Evolutionary conservation across 2,329 filamentous ascomycete genomes (phyloP).

Genomic region (Colletotrichum tamarilloi): DNA sequence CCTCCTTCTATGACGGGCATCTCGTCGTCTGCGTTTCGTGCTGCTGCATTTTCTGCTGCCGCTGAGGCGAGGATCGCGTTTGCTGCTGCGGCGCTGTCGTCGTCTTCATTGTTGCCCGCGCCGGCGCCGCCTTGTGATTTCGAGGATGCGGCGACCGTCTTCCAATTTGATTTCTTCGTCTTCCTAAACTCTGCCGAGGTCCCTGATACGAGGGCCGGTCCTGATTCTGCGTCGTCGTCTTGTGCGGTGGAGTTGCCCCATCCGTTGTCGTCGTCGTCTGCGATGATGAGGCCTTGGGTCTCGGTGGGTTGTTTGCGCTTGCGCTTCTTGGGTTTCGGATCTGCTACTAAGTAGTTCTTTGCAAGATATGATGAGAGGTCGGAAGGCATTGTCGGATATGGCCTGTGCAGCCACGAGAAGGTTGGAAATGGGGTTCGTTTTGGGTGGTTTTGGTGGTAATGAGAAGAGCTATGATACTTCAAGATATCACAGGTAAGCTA

Average conservation of each 20-base stretch:
- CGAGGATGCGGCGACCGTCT: conserved; percentile 65
- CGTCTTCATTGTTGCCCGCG: conserved; percentile 51
- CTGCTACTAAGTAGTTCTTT: conserved; percentile 82
- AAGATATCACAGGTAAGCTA: neutral
- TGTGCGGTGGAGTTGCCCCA: conserved; percentile 55
- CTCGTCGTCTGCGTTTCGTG: conserved; percentile 59
- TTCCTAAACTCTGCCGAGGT: conserved; percentile 74
- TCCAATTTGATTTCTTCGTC: conserved; percentile 85
- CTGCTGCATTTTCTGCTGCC: conserved; percentile 72
- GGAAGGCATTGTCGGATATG: conserved; percentile 56
- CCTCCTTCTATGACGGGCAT: conserved; percentile 57
- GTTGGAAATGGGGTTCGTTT: neutral
- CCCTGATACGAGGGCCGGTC: conserved; percentile 59
- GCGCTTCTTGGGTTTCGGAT: conserved; percentile 71
- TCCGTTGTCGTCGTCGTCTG: conserved; percentile 70
- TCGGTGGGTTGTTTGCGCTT: conserved; percentile 67
- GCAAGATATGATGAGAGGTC: conserved; percentile 87
- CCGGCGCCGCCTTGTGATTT: conserved; percentile 39
- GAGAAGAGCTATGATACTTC: neutral
- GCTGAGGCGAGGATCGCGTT: conserved; percentile 82
- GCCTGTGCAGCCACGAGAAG: neutral
- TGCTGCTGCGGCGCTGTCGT: conserved; percentile 71
- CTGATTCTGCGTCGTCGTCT: conserved; percentile 66
- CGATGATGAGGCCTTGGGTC: conserved; percentile 68
- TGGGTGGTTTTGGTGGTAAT: neutral